A percentile compares a stretch with the other conserved stretches of the same genome.
Conservation (phyloP, 2,329 filamentous ascomycete species). For the Triangularia setosa region DNA sequence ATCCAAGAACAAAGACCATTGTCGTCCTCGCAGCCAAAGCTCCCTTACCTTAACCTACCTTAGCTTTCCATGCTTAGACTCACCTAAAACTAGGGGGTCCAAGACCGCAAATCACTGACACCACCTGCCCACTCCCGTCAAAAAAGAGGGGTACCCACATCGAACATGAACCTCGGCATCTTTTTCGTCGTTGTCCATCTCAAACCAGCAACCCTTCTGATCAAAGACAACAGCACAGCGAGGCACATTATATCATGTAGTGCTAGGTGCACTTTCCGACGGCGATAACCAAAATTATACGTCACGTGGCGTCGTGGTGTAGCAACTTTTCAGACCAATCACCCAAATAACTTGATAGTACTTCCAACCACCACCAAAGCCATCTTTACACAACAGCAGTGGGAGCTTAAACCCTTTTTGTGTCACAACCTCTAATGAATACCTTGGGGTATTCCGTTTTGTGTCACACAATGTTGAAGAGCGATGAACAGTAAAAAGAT, state of each 20-base stretch:
- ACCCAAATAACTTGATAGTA: not conserved
- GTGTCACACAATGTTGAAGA: no score
- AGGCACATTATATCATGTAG: not conserved
- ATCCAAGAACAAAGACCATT: not conserved
- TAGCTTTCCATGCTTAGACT: not conserved
- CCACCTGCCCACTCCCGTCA: not conserved
- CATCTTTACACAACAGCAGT: no score
- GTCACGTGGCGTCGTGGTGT: not conserved
- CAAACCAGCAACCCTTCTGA: not conserved
- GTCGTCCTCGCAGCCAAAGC: not conserved
- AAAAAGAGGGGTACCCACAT: not conserved
- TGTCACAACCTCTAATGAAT: not conserved
- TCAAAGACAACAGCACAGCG: not conserved
- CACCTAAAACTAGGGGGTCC: not conserved
- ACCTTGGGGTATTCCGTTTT: no score
- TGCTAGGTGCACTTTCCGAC: not conserved
- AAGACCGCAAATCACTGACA: not conserved
- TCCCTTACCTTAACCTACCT: not conserved
- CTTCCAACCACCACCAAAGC: not conserved
- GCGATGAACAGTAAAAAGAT: not conserved
- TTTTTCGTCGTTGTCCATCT: not conserved
- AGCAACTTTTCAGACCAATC: not conserved
- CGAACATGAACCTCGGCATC: not conserved
- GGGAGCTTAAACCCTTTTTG: not conserved
- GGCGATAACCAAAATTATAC: not conserved